Percentiles rank a stretch among this genome's conserved stretches.
Conservation (phyloP, 2,329 filamentous ascomycete genomes). For the Aspergillus unguis region DNA sequence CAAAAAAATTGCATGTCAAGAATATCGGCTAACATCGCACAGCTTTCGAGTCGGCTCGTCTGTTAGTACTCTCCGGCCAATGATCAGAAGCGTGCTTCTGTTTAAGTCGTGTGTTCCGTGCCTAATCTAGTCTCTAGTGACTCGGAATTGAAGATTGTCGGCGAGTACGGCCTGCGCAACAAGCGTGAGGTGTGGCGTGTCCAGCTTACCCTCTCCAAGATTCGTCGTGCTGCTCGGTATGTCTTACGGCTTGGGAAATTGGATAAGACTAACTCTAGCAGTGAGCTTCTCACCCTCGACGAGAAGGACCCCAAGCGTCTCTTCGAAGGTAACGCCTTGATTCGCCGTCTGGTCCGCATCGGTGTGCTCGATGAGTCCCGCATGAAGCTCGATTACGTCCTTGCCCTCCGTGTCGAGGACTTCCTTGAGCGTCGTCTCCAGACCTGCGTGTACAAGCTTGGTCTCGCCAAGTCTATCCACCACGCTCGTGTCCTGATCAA, state of each 20-base stretch:
- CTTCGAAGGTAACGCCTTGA: slow-evolving; percentile 99
- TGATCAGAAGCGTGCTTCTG: slow-evolving; percentile 97
- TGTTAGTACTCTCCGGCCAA: slow-evolving; percentile 95
- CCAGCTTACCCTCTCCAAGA: slow-evolving; percentile 99
- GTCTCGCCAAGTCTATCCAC: slow-evolving; percentile 99
- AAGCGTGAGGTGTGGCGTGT: slow-evolving; percentile 99
- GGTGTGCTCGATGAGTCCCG: slow-evolving; percentile 99
- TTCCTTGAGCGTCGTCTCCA: slow-evolving; percentile 99
- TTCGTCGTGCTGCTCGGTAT: slow-evolving; percentile 99
- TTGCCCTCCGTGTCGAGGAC: slow-evolving; percentile 98
- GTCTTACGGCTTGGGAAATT: slow-evolving; percentile 24
- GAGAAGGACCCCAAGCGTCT: slow-evolving; percentile 99
- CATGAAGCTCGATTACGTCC: slow-evolving; percentile 99
- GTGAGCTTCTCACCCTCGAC: slow-evolving; percentile 99
- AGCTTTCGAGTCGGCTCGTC: slow-evolving; percentile 98
- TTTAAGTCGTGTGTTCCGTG: slow-evolving; percentile 80
- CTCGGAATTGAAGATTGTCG: slow-evolving; percentile 98
- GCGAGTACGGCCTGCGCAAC: slow-evolving; percentile 99
- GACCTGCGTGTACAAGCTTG: slow-evolving; percentile 99
- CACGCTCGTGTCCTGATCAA: slow-evolving; percentile 99
- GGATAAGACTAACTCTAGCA: slow-evolving; percentile 37
- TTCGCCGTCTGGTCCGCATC: slow-evolving; percentile 99
- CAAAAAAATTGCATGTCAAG: background rate
- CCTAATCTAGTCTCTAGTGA: slow-evolving; percentile 80
- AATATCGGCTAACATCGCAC: slow-evolving; percentile 37